Percentiles rank a stretch among this genome's conserved stretches.
These are phyloP conservation scores for Galerina sulciceps DNA, from an alignment of 768 basidiomycete genomes.

Conservation along the genomic window DNA sequence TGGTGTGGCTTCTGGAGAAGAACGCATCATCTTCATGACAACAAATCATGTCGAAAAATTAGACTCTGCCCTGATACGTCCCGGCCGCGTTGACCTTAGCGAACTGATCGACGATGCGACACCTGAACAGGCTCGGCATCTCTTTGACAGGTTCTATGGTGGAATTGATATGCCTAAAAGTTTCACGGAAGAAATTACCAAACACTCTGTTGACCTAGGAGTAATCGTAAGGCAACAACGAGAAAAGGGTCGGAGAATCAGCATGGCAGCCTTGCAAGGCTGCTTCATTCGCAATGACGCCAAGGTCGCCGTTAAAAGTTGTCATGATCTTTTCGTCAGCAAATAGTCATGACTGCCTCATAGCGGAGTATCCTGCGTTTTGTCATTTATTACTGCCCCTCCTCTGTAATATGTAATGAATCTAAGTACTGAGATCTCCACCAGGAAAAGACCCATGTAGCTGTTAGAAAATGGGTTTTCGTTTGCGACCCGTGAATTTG, in stretches of 20 bases:
- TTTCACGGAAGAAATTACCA: slow-evolving; percentile 37
- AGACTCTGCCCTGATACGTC: slow-evolving; percentile 94
- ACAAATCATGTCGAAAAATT: slow-evolving; percentile 93
- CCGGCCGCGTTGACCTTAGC: slow-evolving; percentile 90
- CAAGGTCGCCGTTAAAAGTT: slow-evolving; percentile 54
- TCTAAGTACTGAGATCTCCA: background rate
- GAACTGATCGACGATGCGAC: slow-evolving; percentile 87
- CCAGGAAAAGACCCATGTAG: background rate
- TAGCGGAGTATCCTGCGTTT: background rate
- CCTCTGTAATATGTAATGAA: background rate
- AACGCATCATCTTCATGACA: slow-evolving; percentile 98
- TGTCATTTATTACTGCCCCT: background rate
- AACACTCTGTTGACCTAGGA: slow-evolving; percentile 57
- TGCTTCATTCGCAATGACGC: slow-evolving; percentile 83
- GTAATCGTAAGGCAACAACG: slow-evolving; percentile 57
- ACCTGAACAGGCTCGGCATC: slow-evolving; percentile 72
- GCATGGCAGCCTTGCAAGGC: slow-evolving; percentile 97
- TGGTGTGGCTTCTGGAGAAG: slow-evolving; percentile 96
- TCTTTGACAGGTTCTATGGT: slow-evolving; percentile 88
- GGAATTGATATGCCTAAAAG: slow-evolving; percentile 37
- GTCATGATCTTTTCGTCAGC: slow-evolving; percentile 47
- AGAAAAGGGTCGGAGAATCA: slow-evolving; percentile 61
- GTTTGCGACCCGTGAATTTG: slow-evolving; percentile 91
- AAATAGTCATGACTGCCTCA: slow-evolving; percentile 22
- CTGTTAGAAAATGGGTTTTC: slow-evolving; percentile 74